Base-by-base conservation (phyloP, 768 basidiomycete genomes). In the Hortiboletus campestris region DNA sequence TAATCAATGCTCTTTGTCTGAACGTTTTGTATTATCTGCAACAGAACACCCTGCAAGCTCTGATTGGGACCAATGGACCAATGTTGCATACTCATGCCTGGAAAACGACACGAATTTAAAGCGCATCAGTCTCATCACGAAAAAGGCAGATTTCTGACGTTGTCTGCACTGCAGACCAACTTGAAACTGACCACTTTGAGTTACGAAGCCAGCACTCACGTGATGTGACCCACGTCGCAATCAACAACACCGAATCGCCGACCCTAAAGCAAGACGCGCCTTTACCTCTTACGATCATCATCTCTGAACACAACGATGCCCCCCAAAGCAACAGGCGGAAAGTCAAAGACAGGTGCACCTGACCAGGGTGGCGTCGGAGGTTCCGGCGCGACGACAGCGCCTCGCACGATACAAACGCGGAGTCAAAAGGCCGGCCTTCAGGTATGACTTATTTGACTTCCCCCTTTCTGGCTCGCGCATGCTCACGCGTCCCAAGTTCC, bases 371-470 rank as follows among this genome's bases (percentile, higher is more conserved):
- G 51, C 5, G 55, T 40, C 25, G 57, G 62, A 43, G 63, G 66
- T 38, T 71, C 76, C 14, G 62, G 74, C 36, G 63, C 75, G 32
- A 57, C 70, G n/a, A 53, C 71, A 17, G 57, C 68, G 6, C 65
- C 74, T 22, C 67, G 68, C 38, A 71, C 76, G 8, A 76, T 85
- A 54, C 83, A 84, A 61, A 89, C 88, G 7, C 73, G 88, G 60
- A 93, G 91, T 69, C 84, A 86, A 68, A 91, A 86, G 65, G 93
- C 94, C 25, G 94, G 94, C 4, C 77, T 97, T 4, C 91, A 94
- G 82, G 93, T 91, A 46, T 46, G 78, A 69, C 47, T 25, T 17
- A 17, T 31, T 35, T 34, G 8, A 8, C 19, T 32, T 7, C 2
- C 2, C 34, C 35, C 6, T 11, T 32, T 25, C 12, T 41, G 5